These are phyloP conservation scores for Coprinopsis cinerea DNA, from an alignment of 768 basidiomycete genomes.

Conservation along the genomic window DNA sequence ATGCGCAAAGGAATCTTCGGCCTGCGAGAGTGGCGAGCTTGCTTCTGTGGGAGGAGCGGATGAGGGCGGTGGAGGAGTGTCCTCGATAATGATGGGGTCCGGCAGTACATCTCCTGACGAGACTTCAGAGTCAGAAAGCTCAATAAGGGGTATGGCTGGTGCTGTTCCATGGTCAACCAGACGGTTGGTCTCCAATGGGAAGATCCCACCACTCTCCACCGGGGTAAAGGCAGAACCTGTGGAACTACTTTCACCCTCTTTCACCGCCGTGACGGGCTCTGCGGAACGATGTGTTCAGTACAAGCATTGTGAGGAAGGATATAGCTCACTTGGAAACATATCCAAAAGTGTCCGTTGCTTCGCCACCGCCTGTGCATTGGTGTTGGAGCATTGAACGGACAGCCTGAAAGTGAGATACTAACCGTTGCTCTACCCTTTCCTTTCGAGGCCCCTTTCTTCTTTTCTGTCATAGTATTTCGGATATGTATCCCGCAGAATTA, in stretches of 20 bases:
- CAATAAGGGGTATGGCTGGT: no score
- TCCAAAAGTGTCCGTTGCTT: constrained; percentile 40
- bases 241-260: not conserved
- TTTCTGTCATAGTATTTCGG: no score
- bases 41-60: not conserved
- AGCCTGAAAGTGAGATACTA: not conserved
- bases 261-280: no score
- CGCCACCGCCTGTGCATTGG: constrained; percentile 5
- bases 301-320: not conserved
- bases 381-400: not conserved
- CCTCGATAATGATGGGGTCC: constrained; percentile 13
- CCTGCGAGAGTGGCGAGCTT: constrained; percentile 1
- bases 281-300: no score
- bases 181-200: no score
- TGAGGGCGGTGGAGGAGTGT: not conserved
- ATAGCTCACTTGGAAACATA: constrained; percentile 23
- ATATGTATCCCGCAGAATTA: no score
- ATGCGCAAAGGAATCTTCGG: constrained; percentile 8
- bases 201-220: no score
- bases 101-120: not conserved
- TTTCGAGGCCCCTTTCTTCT: no score
- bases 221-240: no score
- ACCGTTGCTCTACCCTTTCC: no score
- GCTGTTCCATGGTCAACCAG: no score
- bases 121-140: no score